Base-by-base conservation (phyloP, 768 basidiomycete species). In the Lactifluus rugatus region DNA sequence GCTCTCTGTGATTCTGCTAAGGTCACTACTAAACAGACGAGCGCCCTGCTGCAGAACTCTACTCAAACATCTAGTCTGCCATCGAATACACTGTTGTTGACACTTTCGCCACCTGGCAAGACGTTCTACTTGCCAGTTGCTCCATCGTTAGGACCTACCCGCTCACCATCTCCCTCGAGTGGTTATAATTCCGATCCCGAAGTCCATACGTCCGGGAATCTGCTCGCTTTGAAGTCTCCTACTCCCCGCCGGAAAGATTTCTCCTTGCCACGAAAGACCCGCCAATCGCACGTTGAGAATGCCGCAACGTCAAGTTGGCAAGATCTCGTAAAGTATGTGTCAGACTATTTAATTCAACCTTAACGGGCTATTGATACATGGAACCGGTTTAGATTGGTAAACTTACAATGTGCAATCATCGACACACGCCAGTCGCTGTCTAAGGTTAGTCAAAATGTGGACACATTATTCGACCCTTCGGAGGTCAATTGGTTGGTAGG, bases 101-200 rank as follows among this genome's bases (percentile, higher is more conserved):
- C 80, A 16, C 75, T 93, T 52, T 74, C 80, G 14, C 85, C 85
- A 8, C 78, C 77, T 17, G 81, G 79, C 5, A 73, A 79, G 64
- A 74, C 73, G n/a, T 84, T 81, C 63, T 86, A 82, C 70, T 66
- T 85, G 23, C 81, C 83, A 21, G 64, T 71, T 39, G 63, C 63
- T 54, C 44, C 60, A 57, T 60, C 69, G 44, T 64, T 60, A 25
- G 65, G 63, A 48, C 61, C 67, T 66, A 65, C 74, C 45, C 74
- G 81, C 47, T 70, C 81, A 25, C 74, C 80, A 51, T 79, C 84
- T n/a, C 84, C 83, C 11, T 72, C 79, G 44, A 66, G 66, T 26
- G 86, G 83, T 9, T 88, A 87, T 65, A 77, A 77, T 28, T 88
- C 88, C 1, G 87, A 89, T 65, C 85, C 86, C 34, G 88, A 89